A percentile compares a stretch with the other conserved stretches of the same genome.
These are phyloP conservation scores for Tricholoma sp. DNA, from an alignment of 768 basidiomycete species.

Conservation along the genomic window DNA sequence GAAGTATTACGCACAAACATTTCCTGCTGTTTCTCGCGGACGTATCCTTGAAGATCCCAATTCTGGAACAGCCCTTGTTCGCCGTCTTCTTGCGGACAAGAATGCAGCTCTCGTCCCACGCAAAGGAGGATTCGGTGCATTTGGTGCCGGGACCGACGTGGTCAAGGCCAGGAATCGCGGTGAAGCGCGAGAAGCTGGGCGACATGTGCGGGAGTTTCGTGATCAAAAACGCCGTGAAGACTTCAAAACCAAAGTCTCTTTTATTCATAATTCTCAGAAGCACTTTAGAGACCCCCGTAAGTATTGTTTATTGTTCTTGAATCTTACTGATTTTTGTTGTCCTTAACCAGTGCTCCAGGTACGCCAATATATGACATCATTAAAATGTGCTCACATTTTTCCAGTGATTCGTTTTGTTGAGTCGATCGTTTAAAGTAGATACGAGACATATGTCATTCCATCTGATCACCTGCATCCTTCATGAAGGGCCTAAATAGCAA, in stretches of 20 bases:
- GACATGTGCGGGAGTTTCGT: slow-evolving; percentile 78
- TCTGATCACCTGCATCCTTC: too few species aligned
- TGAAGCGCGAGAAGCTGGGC: slow-evolving; percentile 88
- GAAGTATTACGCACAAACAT: slow-evolving; percentile 82
- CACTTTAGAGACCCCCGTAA: slow-evolving; percentile 75
- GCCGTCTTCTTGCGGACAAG: slow-evolving; percentile 73
- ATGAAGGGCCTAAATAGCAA: not conserved
- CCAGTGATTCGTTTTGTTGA: not conserved
- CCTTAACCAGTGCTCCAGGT: slow-evolving; percentile 16
- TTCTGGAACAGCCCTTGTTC: slow-evolving; percentile 72
- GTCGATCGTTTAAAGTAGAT: too few species aligned
- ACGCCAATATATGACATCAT: not conserved
- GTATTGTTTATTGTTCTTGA: slow-evolving; percentile 22
- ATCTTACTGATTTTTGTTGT: not conserved
- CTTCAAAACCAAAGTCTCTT: slow-evolving; percentile 80
- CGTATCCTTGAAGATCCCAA: slow-evolving; percentile 55
- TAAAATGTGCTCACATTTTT: not conserved
- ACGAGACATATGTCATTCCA: too few species aligned
- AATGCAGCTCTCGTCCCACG: slow-evolving; percentile 80
- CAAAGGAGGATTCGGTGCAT: slow-evolving; percentile 84
- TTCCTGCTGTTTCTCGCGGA: slow-evolving; percentile 39
- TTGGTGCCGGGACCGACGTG: slow-evolving; percentile 73
- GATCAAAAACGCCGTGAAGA: slow-evolving; percentile 76
- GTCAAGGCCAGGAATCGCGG: slow-evolving; percentile 92
- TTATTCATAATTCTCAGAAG: slow-evolving; percentile 82